Percentiles rank a stretch among this genome's conserved stretches.
These are phyloP conservation scores for Dothideomycetidae sp. DNA, from an alignment of 2,329 filamentous ascomycete genomes.

Conservation along the genomic window DNA sequence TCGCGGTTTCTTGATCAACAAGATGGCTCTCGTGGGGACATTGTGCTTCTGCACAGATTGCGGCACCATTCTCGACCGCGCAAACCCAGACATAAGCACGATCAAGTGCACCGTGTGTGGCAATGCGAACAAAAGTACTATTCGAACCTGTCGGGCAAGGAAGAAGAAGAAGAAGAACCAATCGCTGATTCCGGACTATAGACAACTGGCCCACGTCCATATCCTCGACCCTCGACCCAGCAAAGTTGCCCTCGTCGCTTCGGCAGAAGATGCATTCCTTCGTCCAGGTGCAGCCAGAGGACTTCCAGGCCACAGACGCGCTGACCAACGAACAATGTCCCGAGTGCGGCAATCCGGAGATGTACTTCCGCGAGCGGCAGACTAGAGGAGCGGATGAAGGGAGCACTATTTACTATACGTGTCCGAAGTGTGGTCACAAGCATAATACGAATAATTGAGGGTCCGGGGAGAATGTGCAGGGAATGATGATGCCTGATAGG, in stretches of 20 bases:
- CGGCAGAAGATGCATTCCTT: slow-evolving; percentile 64
- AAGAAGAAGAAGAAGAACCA: no score
- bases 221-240: slow-evolving; percentile 67
- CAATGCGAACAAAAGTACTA: slow-evolving; percentile 63
- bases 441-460: slow-evolving; percentile 1
- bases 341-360: slow-evolving; percentile 67
- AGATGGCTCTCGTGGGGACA: slow-evolving; percentile 82
- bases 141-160: not conserved
- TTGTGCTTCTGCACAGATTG: slow-evolving; percentile 87
- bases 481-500: no score
- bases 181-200: slow-evolving; percentile 23
- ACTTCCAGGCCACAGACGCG: slow-evolving; percentile 57
- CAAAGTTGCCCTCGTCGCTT: slow-evolving; percentile 75
- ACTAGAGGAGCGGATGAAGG: slow-evolving; percentile 89
- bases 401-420: slow-evolving; percentile 78
- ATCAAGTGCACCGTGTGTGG: slow-evolving; percentile 78
- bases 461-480: not conserved
- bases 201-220: slow-evolving; percentile 65
- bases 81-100: slow-evolving; percentile 60
- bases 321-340: slow-evolving; percentile 56
- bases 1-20: no score
- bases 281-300: slow-evolving; percentile 64
- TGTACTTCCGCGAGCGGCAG: slow-evolving; percentile 74
- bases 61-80: slow-evolving; percentile 73
- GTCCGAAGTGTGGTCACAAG: slow-evolving; percentile 40